These are phyloP conservation scores for Carpinus viminea DNA, from an alignment of 306 rosid genomes.

Conservation along the genomic window DNA sequence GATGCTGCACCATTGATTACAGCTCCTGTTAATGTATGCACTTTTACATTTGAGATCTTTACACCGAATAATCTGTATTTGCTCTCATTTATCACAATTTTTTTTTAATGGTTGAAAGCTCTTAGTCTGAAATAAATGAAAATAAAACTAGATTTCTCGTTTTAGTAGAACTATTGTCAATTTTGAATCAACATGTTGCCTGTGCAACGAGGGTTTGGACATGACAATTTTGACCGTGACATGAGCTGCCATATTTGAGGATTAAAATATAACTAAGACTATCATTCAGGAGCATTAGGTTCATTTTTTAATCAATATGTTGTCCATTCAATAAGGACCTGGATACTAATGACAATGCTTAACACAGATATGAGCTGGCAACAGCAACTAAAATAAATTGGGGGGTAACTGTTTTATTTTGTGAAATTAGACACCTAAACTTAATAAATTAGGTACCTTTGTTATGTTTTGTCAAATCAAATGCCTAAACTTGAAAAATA, in stretches of 20 bases:
- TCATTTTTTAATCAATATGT: not conserved
- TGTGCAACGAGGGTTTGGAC: not conserved
- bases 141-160: not conserved
- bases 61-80: conserved; percentile 15
- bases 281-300: not conserved
- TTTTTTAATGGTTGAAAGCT: not conserved
- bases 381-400: not conserved
- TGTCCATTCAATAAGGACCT: not conserved
- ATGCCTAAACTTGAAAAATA: too few relatives aligned
- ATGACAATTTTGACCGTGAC: not conserved
- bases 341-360: not conserved
- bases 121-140: not conserved
- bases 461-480: too few relatives aligned
- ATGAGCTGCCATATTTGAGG: not conserved
- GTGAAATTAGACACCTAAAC: too few relatives aligned
- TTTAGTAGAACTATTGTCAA: not conserved
- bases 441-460: too few relatives aligned
- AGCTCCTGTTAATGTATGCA: conserved; percentile 77
- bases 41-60: conserved; percentile 27
- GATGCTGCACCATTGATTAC: conserved; percentile 67
- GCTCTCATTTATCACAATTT: conserved; percentile 18
- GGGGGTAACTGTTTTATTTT: too few relatives aligned
- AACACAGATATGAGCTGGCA: not conserved
- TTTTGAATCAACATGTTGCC: not conserved
- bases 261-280: not conserved